Evolutionary conservation across 306 rosid genomes (phyloP).

Genomic region (Vicia sativa): DNA sequence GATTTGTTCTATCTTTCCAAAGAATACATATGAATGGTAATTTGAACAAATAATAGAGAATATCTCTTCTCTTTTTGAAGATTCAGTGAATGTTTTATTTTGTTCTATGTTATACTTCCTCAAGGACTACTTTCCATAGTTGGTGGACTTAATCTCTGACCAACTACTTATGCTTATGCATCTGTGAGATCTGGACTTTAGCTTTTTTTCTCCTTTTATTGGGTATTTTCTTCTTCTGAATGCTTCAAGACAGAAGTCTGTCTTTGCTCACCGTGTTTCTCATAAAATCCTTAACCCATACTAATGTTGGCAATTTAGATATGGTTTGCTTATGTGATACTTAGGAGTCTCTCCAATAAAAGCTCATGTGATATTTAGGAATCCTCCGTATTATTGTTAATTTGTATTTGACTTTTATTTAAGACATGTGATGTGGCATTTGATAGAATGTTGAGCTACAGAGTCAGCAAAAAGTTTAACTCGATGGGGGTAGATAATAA

Average conservation of each 20-base stretch:
- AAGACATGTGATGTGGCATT: not conserved
- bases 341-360: not conserved
- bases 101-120: slow-evolving; percentile 8
- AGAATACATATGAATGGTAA: not conserved
- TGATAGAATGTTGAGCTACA: not conserved
- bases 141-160: not conserved
- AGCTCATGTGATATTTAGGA: slow-evolving; percentile 16
- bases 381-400: not conserved
- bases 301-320: slow-evolving; percentile 16
- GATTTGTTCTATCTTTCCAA: not conserved
- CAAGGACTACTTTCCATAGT: not conserved
- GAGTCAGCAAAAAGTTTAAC: not conserved
- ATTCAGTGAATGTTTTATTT: not conserved
- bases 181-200: slow-evolving; percentile 6
- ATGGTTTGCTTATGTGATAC: slow-evolving; percentile 1
- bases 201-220: slow-evolving; percentile 10
- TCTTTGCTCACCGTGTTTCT: slow-evolving; percentile 20
- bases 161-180: slow-evolving; percentile 21
- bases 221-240: not conserved
- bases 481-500: too few relatives aligned
- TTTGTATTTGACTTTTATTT: slow-evolving; percentile 1
- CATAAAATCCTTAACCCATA: slow-evolving; percentile 7
- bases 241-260: not conserved
- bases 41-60: slow-evolving; percentile 3
- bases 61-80: not conserved